These are phyloP conservation scores for Elaeagnus macrophylla DNA, from an alignment of 306 rosid genomes.

Conservation along the genomic window DNA sequence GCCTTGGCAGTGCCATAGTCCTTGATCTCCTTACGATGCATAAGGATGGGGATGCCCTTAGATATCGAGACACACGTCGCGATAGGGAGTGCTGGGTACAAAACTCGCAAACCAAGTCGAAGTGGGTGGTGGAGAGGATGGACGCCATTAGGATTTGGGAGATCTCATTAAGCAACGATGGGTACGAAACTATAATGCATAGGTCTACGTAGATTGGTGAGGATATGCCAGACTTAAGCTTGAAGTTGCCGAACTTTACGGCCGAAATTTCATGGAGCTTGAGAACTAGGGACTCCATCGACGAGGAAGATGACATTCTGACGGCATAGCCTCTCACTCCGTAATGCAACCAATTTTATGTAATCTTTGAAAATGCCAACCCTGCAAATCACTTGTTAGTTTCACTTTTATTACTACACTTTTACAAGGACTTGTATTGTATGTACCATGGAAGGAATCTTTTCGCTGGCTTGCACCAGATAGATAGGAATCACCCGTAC, in stretches of 20 bases:
- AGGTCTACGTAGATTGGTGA: conserved; percentile 91
- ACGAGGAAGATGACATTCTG: conserved; percentile 22
- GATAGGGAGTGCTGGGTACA: conserved; percentile 84
- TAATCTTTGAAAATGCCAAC: too few species aligned
- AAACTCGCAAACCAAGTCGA: conserved; percentile 71
- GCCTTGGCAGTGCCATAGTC: conserved; percentile 85
- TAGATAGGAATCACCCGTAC: too few species aligned
- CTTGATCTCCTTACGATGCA: conserved; percentile 89
- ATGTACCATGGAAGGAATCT: too few species aligned
- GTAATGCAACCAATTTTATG: neutral
- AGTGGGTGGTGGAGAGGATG: conserved; percentile 41
- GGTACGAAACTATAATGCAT: conserved; percentile 78
- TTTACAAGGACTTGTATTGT: too few species aligned
- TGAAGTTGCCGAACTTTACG: conserved; percentile 83
- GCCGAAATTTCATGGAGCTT: conserved; percentile 82
- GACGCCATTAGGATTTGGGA: conserved; percentile 62
- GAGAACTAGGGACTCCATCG: conserved; percentile 62
- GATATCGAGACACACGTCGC: conserved; percentile 63
- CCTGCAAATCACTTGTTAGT: too few species aligned
- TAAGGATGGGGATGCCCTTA: conserved; percentile 62
- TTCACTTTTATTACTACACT: too few species aligned
- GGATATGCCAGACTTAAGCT: conserved; percentile 83
- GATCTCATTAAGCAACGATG: conserved; percentile 62
- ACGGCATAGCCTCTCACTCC: neutral
- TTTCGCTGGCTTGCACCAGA: too few species aligned